A percentile compares a stretch with the other conserved stretches of the same genome.
Evolutionary conservation across 2,329 filamentous ascomycete species (phyloP).

Genomic region (Coleophoma crateriformis): DNA sequence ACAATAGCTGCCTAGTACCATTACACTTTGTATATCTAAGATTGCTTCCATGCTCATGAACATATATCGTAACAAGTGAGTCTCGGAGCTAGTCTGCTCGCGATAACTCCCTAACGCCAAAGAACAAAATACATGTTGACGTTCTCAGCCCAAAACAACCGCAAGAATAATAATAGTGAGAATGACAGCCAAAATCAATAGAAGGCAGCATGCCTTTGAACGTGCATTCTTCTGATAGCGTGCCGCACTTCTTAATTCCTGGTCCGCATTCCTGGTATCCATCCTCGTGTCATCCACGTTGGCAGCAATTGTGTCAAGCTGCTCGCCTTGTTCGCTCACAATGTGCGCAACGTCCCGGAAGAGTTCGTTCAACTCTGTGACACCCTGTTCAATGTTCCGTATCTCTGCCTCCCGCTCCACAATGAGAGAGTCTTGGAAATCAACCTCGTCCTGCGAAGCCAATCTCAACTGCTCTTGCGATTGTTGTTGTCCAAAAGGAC

Average conservation of each 20-base stretch:
- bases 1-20: no score
- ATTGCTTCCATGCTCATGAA: no score
- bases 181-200: slow-evolving; percentile 85
- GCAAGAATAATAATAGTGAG: slow-evolving; percentile 86
- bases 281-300: slow-evolving; percentile 81
- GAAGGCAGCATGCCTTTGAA: slow-evolving; percentile 87
- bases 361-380: slow-evolving; percentile 91
- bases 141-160: slow-evolving; percentile 62
- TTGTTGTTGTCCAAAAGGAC: slow-evolving; percentile 47
- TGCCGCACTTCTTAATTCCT: slow-evolving; percentile 78
- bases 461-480: slow-evolving; percentile 74
- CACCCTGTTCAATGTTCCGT: slow-evolving; percentile 92
- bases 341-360: slow-evolving; percentile 98
- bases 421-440: slow-evolving; percentile 94
- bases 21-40: no score
- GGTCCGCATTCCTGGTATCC: slow-evolving; percentile 79
- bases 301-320: slow-evolving; percentile 79
- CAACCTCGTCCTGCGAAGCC: slow-evolving; percentile 88
- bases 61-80: no score
- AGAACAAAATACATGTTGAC: no score
- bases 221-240: slow-evolving; percentile 93
- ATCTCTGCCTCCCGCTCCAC: slow-evolving; percentile 96
- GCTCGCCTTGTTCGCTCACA: slow-evolving; percentile 86
- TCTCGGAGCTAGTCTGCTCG: no score
- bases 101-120: no score